These are phyloP conservation scores for Amphicarpaea edgeworthii DNA, from an alignment of 306 rosid species.

Conservation along the genomic window DNA sequence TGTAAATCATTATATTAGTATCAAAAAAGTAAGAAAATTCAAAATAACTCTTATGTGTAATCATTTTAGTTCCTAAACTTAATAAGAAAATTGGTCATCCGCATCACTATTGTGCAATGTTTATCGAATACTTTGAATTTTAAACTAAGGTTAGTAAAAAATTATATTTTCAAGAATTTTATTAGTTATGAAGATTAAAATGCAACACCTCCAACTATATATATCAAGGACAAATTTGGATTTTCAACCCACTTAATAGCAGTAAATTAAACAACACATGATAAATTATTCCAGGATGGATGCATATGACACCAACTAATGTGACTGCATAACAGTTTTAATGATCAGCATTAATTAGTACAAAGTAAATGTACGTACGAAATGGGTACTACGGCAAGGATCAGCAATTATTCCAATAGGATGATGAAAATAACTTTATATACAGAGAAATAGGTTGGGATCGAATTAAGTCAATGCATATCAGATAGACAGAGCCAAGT, in stretches of 20 bases:
- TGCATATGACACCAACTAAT: not conserved
- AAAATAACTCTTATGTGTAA: too few species aligned
- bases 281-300: not conserved
- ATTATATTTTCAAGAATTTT: too few species aligned
- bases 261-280: not conserved
- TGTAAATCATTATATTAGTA: too few species aligned
- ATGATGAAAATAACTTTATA: constrained; percentile 10
- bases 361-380: constrained; percentile 22
- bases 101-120: too few species aligned
- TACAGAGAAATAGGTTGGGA: not conserved
- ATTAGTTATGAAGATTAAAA: too few species aligned
- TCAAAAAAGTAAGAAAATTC: too few species aligned
- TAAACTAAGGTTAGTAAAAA: too few species aligned
- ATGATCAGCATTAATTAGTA: not conserved
- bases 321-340: not conserved
- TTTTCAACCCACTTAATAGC: not conserved
- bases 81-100: too few species aligned
- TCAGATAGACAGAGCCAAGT: not conserved
- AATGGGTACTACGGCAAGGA: constrained; percentile 28
- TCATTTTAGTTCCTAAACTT: too few species aligned
- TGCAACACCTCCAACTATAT: too few species aligned
- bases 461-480: constrained; percentile 28
- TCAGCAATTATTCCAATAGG: not conserved
- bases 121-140: too few species aligned
- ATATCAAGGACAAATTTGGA: too few species aligned